phyloP scores from a whole-genome alignment of 176 grass and related monocot genomes.

The Dactylis glomerata region DNA sequence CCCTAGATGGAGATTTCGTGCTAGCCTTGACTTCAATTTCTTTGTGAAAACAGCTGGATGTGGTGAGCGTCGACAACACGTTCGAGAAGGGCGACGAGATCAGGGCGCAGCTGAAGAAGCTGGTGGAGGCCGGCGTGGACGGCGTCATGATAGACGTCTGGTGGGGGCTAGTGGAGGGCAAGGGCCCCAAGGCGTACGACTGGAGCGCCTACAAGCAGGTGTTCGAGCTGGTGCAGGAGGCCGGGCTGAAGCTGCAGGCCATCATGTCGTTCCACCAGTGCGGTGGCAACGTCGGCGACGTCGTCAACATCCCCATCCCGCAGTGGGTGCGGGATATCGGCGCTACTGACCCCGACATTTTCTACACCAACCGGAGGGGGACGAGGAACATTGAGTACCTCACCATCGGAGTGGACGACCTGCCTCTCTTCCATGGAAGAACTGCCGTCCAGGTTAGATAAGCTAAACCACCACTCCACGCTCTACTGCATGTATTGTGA shows the following conservation, averaged over 20 bases:
- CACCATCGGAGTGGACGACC: conserved; percentile 71
- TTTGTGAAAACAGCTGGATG: conserved; percentile 34
- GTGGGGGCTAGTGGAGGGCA: conserved; percentile 82
- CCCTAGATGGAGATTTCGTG: not conserved
- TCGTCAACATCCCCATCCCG: conserved; percentile 59
- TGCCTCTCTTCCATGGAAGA: conserved; percentile 67
- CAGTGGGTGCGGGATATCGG: conserved; percentile 61
- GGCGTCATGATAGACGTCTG: conserved; percentile 91
- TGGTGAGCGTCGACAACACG: conserved; percentile 39
- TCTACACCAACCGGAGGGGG: conserved; percentile 60
- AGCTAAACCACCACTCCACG: not conserved
- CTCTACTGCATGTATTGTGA: not conserved
- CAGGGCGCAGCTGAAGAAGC: conserved; percentile 46
- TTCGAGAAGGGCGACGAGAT: conserved; percentile 48
- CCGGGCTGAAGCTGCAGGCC: conserved; percentile 73
- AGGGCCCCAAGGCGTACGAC: conserved; percentile 46
- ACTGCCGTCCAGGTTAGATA: conserved; percentile 68
- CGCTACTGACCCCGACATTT: conserved; percentile 46
- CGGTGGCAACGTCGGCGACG: conserved; percentile 72
- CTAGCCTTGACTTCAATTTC: not conserved
- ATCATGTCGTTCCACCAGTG: conserved; percentile 97
- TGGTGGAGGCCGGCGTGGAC: conserved; percentile 50
- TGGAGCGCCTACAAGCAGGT: conserved; percentile 74
- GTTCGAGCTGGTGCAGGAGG: conserved; percentile 62
- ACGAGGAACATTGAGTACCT: conserved; percentile 76